These are phyloP conservation scores for Taphrina deformans DNA, from an alignment of 1,139 yeast species.

Conservation along the genomic window DNA sequence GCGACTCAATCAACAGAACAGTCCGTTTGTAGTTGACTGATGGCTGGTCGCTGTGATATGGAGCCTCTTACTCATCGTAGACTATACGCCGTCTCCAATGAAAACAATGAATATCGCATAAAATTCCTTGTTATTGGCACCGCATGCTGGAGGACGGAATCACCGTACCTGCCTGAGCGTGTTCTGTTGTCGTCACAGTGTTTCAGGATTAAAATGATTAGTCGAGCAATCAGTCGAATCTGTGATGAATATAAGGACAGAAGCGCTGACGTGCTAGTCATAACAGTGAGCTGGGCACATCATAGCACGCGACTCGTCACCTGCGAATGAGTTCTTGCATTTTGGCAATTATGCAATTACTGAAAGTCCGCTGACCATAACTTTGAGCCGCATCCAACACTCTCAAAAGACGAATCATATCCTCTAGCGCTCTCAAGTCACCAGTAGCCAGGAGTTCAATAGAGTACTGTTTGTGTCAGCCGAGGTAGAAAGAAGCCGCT, in stretches of 20 bases:
- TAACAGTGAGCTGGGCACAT: conserved; percentile 1
- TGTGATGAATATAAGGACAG: conserved; percentile 1
- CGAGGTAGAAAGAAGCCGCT: not conserved
- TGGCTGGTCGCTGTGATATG: too few relatives aligned
- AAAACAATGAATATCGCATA: too few relatives aligned
- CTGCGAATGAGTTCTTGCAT: conserved; percentile 4
- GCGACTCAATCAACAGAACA: too few relatives aligned
- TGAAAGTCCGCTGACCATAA: conserved; percentile 10
- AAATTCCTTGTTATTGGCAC: too few relatives aligned
- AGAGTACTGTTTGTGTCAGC: conserved; percentile 3
- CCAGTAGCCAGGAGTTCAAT: conserved; percentile 7
- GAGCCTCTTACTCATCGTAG: too few relatives aligned
- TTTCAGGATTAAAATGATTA: not conserved
- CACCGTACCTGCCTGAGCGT: too few relatives aligned
- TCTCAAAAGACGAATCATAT: conserved; percentile 8
- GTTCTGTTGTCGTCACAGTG: conserved; percentile 5
- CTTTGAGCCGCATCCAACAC: conserved; percentile 3
- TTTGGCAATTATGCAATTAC: not conserved
- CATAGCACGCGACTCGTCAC: not conserved
- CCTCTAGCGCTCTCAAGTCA: conserved; percentile 12
- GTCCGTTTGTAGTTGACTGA: too few relatives aligned
- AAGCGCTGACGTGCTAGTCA: conserved; percentile 6
- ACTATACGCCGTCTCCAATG: too few relatives aligned
- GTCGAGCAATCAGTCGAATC: conserved; percentile 3
- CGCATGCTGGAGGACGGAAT: too few relatives aligned